Base-by-base conservation (phyloP, 768 basidiomycete species). In the button mushroom (Agaricus bisporus) region DNA sequence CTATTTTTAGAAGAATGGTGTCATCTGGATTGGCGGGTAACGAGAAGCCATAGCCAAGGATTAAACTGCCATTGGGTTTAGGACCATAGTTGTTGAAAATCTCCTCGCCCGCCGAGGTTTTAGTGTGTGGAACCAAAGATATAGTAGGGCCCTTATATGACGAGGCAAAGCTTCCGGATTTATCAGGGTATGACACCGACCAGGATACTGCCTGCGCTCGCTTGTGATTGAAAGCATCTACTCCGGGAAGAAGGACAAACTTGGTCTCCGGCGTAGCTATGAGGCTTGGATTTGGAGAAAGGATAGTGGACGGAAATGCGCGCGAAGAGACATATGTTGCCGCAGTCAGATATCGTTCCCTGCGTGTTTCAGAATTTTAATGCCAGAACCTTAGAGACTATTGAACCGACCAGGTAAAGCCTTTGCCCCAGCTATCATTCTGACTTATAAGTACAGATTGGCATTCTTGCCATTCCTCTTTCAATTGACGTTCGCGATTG, bases 11-110 rank as follows among this genome's bases (percentile, higher is more conserved):
- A 1, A 88, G 74, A 60, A 95, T 86, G 0, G 87, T 89, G 62
- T 97, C 95, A 62, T 93, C 90, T 0, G 86, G 87, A 58, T 97
- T 97, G 26, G 81, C 58, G 1, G 78, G 70, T 3, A 95, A 64
- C 0, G 88, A 81, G 69, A 98, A 98, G 1, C 95, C 95, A 63
- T 97, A 98, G 5, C 90, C 92, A 4, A 98, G 77, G 43, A 98
- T 81, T 41, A 98, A 78, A 67, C 95, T 91, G 25, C 90, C 78
- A 66, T 95, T 95, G 0, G 91, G 83, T 64, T 97, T 97, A 0
- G 85, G 80, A 0, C 94, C 95, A 66, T 97, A 97, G 65, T 95
- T 95, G 70, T 94, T 95, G 71, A 86, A 83, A 17, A 95, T 70
- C 64, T 93, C 87, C 22, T 73, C 62, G 14, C 75, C 78, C 1